Conservation (phyloP, 192 early-diverging fungal species). For the Coemansia sp. region DNA sequence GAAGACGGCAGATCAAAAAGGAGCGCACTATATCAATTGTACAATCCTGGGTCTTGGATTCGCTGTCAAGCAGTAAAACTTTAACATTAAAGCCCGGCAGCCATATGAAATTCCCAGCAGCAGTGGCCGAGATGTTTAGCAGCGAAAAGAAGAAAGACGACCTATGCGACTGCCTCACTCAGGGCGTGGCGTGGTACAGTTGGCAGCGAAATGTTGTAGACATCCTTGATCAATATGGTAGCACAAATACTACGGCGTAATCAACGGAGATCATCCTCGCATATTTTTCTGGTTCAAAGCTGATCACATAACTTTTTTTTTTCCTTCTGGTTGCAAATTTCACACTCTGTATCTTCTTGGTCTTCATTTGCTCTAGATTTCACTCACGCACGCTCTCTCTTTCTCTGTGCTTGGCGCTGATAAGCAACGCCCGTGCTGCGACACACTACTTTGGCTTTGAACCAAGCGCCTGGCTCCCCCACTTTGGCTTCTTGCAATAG, state of each 20-base stretch:
- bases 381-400: background rate
- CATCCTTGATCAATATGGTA: slow-evolving; percentile 24
- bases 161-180: slow-evolving; percentile 52
- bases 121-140: slow-evolving; percentile 33
- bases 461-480: background rate
- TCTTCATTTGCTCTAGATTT: background rate
- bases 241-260: background rate
- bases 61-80: slow-evolving; percentile 5
- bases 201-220: slow-evolving; percentile 44
- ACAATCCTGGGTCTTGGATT: slow-evolving; percentile 43
- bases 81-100: slow-evolving; percentile 16
- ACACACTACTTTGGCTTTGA: slow-evolving; percentile 4
- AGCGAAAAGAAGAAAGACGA: slow-evolving; percentile 51
- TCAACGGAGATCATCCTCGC: background rate
- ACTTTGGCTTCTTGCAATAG: background rate
- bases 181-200: slow-evolving; percentile 49
- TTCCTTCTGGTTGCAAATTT: background rate
- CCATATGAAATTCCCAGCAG: slow-evolving; percentile 26
- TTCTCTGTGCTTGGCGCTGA: background rate
- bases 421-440: background rate
- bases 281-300: background rate
- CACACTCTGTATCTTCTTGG: background rate
- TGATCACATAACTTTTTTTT: slow-evolving; percentile 15
- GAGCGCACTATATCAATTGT: slow-evolving; percentile 48
- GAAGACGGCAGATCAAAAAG: slow-evolving; percentile 49